Evolutionary conservation across 1,284 basidiomycete species (phyloP), one percentile per base, ranked within the genome.

Genomic region (Puccinia coronata): DNA sequence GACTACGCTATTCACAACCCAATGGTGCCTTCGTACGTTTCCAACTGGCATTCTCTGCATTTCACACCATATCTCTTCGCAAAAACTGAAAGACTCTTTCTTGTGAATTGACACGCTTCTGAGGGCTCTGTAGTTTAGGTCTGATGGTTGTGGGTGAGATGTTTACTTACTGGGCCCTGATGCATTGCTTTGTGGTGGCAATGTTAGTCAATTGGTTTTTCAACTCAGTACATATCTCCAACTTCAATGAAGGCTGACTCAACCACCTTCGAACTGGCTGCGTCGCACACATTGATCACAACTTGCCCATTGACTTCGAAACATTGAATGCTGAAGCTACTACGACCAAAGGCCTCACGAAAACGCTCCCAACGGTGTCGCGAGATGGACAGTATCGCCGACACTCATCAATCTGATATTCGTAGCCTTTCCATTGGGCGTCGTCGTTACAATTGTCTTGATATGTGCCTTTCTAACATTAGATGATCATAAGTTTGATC

Each of bases 341-440:
- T 67, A 67, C 36, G 41, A 67, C 63, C 20, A 47, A 23, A n/a
- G 36, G n/a, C 41, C 63, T 43, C 63, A 67, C 20, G 41, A 41
- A 63, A 8, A 63, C n/a, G 12, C 36, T 25, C 39, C 63, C 9
- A 43, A 43, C 18, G 41, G 36, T 3, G 20, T 16, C 4, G 6
- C n/a, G 63, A 25, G n/a, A 67, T 67, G 63, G 63, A 47, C 63
- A 43, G n/a, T 41, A 43, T 67, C 63, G 28, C 63, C 63, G n/a
- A 47, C 41, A 9, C 14, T 67, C 39, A 43, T 67, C 63, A 67
- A 67, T 16, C 0, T 25, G 14, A 18, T 67, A 20, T 67, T 67
- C 47, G 9, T 47, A 14, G 63, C 31, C 16, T 67, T 47, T n/a
- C 63, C n/a, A n/a, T n/a, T n/a, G n/a, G n/a, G n/a, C n/a, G n/a